Evolutionary conservation across 78 protist species (phyloP), one percentile per base, ranked within the genome.

Genomic region (Monosiga brevicollis): DNA sequence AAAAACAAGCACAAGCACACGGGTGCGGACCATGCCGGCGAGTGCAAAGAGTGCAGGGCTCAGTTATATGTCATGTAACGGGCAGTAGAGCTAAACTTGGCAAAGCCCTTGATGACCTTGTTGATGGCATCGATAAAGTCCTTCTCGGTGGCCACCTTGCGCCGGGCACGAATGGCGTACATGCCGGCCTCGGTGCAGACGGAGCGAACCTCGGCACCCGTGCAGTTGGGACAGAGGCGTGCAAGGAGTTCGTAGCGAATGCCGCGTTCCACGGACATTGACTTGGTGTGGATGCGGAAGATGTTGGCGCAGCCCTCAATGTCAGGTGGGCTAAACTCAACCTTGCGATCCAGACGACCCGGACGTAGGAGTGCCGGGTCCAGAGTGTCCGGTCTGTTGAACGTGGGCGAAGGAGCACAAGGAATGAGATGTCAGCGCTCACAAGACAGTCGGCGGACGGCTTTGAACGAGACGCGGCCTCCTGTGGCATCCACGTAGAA

Each of bases 331-430:
- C 97, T 98, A 78, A 97, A 94, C 84, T 98, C 99, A 1, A 97
- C 91, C 79, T 94, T 96, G 40, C 99, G 70, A 83, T 98, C 99
- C 39, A 98, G 79, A 23, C 99, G 86, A 32, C 99, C 99, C 0
- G 99, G 99, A 2, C 99, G 89, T 39, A 95, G 62, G 42, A 98
- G 93, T 9, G 99, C 99, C 29, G 99, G 99, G 87, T 98, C 99
- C 34, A 97, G 91, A 9, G 98, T 96, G 80, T 97, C 99, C 10
- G 98, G 98, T 38, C 98, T 81, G 83, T 39, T 2, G 74, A 1
- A 10, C 76, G 26, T 32, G 15, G 73, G 40, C 24, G 1, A 6
- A 54, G 35, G 24, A 79, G 83, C 11, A 43, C 24, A 29, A 23
- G 29, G 26, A 83, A 72, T 23, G 70, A 62, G 79, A 10, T 11